Evolutionary conservation across 2,329 filamentous ascomycete species (phyloP), one percentile per base, ranked within the genome.

Genomic region (Ilyonectria sp.): DNA sequence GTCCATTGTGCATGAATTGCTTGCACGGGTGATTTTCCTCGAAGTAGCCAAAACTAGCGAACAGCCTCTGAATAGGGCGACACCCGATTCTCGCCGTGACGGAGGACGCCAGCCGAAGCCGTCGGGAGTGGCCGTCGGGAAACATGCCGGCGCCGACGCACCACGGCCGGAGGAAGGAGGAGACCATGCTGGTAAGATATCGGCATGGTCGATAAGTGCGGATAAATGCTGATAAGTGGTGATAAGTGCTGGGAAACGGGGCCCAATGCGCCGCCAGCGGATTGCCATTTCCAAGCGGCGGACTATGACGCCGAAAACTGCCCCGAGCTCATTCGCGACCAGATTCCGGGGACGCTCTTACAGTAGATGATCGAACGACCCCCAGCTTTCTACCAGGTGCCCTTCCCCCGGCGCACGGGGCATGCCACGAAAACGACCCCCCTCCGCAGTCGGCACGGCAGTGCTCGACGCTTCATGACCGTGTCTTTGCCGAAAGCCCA

Each of bases 291-390:
- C 64, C 67, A 72, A 71, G 31, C 65, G 58, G 33, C 44, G 52
- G 50, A 23, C 37, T 56, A 57, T 37, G 52, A 70, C 63, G 68
- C 50, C 60, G 55, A 67, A 57, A 74, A 65, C 58, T 65, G 49
- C 40, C 49, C 33, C 44, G 58, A 69, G 40, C 73, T 71, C 64
- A 75, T 75, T 75, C 73, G 73, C 47, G 60, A 54, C 40, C 19
- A 37, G 65, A 63, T 71, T 75, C 65, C 46, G 54, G 54, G 55
- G 68, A 75, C 71, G 68, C 66, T 68, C 74, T 72, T 74, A n/a
- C n/a, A n/a, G n/a, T n/a, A 67, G 60, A 67, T 74, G 65, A 74
- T 69, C 67, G 69, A 73, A 74, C 72, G 31, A 33, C 31, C 11
- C 54, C 10, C 33, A 57, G n/a, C 37, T 19, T 57, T 63, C 55